Base-by-base conservation (phyloP, 2,329 filamentous ascomycete species). In the Albifimbria verrucaria region DNA sequence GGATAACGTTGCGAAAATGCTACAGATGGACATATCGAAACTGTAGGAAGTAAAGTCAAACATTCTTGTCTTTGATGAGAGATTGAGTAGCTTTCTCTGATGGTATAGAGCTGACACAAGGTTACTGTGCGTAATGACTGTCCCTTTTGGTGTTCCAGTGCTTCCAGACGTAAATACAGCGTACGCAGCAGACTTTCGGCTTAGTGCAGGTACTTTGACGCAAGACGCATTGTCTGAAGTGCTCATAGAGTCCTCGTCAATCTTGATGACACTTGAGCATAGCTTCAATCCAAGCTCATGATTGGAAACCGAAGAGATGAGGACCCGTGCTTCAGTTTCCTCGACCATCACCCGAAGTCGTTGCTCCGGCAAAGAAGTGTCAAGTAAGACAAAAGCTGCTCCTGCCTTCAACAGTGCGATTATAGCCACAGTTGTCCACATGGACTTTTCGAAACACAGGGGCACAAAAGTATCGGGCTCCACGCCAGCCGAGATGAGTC, bases 381-480 rank as follows among this genome's bases (percentile, higher is more conserved):
- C 18, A 62, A 52, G 10, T 51, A 60, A 47, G 3, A 68, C 55
- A 44, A 56, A 60, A 56, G 23, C 62, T 11, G 56, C 65, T 4
- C 66, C 67, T 5, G 62, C 57, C 43, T 66, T 65, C 23, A 67
- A 54, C 20, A 67, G 50, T 5, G 52, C 64, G 15, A 66, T 20
- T 24, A 62, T 55, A 2, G 59, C 54, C 1, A 65, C 54, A 1
- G 57, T 11, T n/a, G 57, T 55, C 56, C 54, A 59, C 20, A 48
- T 21, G 9, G 53, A 62, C 12, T 66, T 59, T 22, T 74, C 70
- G 1, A 69, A 71, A 2, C 69, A 68, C 11, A 65, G 48, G 32
- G 61, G 62, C 12, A 66, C 52, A 43, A 61, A 63, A 2, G 53
- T 61, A 17, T 62, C 62, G 10, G 50, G 46, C 15, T 22, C 17